A percentile compares a stretch with the other conserved stretches of the same genome.
These are phyloP conservation scores for Mycena haematopus DNA, from an alignment of 768 basidiomycete genomes.

Conservation along the genomic window DNA sequence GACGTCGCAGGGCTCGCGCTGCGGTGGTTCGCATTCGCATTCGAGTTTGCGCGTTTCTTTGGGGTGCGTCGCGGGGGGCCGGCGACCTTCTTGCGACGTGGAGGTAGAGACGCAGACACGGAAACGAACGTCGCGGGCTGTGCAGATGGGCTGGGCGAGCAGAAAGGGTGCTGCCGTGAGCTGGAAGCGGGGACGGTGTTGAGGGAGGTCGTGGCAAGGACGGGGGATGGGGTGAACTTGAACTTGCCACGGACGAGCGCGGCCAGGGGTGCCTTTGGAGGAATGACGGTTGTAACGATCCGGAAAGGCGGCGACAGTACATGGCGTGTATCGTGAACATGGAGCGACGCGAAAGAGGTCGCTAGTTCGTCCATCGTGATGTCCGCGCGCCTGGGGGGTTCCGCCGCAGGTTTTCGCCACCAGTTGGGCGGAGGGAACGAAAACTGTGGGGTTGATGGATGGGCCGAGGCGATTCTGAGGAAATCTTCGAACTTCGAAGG, in stretches of 20 bases:
- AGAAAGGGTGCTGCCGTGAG: slow-evolving; percentile 29
- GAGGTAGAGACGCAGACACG: not conserved
- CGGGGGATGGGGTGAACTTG: slow-evolving; percentile 3
- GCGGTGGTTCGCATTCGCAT: slow-evolving; percentile 3
- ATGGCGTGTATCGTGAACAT: slow-evolving; percentile 3
- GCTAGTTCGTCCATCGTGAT: slow-evolving; percentile 32
- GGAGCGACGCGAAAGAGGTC: slow-evolving; percentile 23
- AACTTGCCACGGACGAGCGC: slow-evolving; percentile 12
- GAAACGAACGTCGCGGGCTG: slow-evolving; percentile 11
- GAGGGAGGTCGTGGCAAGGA: slow-evolving; percentile 15
- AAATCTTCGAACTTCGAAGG: slow-evolving; percentile 15
- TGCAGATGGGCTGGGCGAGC: slow-evolving; percentile 28
- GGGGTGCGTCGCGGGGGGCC: slow-evolving; percentile 24
- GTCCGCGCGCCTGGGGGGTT: not conserved
- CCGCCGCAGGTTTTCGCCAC: slow-evolving; percentile 36
- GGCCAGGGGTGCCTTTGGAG: slow-evolving; percentile 4
- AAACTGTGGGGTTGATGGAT: slow-evolving; percentile 14
- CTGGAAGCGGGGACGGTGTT: slow-evolving; percentile 20
- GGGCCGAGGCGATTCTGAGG: slow-evolving; percentile 2
- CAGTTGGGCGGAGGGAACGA: slow-evolving; percentile 41
- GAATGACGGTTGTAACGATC: slow-evolving; percentile 7
- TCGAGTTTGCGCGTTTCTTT: slow-evolving; percentile 18
- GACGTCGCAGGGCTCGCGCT: slow-evolving; percentile 20
- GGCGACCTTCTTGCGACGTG: slow-evolving; percentile 18
- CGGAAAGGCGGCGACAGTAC: slow-evolving; percentile 16